A percentile compares a stretch with the other conserved stretches of the same genome.
These are phyloP conservation scores for Rhododendron mucronatum DNA, from an alignment of 148 eudicot genomes.

Conservation along the genomic window DNA sequence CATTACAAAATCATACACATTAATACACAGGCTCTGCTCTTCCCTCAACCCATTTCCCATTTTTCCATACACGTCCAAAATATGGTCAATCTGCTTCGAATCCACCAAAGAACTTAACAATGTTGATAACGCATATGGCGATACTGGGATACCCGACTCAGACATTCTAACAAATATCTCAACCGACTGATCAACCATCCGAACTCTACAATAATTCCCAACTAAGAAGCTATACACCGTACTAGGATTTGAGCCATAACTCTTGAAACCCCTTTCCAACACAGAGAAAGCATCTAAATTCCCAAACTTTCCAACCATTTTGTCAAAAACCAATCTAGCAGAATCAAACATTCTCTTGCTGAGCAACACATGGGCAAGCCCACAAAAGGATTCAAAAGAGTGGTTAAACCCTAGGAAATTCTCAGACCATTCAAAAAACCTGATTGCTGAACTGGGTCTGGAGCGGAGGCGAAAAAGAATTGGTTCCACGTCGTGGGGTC, in stretches of 20 bases:
- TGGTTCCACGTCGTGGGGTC: conserved; percentile 30
- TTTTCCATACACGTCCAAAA: conserved; percentile 30
- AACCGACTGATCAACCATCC: conserved; percentile 43
- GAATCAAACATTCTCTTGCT: conserved; percentile 37
- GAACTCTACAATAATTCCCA: conserved; percentile 44
- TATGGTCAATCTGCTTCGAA: conserved; percentile 20
- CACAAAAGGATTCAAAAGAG: conserved; percentile 21
- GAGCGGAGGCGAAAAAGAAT: conserved; percentile 42
- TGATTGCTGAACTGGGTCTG: conserved; percentile 47
- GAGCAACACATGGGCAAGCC: conserved; percentile 32
- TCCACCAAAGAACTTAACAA: conserved; percentile 42
- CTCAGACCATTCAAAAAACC: conserved; percentile 50
- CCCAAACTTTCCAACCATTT: conserved; percentile 31
- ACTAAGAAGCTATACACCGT: conserved; percentile 52
- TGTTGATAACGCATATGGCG: conserved; percentile 35
- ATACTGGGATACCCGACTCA: conserved; percentile 35
- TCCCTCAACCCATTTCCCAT: conserved; percentile 16
- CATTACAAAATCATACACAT: conserved; percentile 43
- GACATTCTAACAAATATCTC: conserved; percentile 35
- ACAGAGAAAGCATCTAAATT: conserved; percentile 29
- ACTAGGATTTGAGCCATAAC: conserved; percentile 40
- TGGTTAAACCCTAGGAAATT: conserved; percentile 35
- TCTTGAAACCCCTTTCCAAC: conserved; percentile 30
- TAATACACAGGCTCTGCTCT: conserved; percentile 23
- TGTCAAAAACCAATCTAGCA: conserved; percentile 47